Evolutionary conservation across 164 flowering plant genomes (phyloP).

Genomic region (Vitis riparia): DNA sequence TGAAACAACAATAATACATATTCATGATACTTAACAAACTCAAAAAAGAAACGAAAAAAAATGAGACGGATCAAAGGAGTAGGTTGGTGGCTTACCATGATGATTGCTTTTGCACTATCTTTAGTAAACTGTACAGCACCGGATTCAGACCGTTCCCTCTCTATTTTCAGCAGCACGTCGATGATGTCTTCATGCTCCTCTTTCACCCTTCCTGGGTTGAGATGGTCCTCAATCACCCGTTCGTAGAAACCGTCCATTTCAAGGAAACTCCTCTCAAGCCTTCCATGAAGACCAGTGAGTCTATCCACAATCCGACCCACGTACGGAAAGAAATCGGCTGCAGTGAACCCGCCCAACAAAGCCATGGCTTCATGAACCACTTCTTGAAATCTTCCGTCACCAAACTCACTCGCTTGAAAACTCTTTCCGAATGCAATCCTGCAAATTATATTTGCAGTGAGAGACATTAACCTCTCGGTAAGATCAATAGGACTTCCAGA

Average conservation of each 20-base stretch:
- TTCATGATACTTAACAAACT: too few species aligned
- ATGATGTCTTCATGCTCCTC: conserved; percentile 26
- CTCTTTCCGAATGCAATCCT: conserved; percentile 26
- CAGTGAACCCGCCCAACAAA: conserved; percentile 22
- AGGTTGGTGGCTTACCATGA: conserved; percentile 20
- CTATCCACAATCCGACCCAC: conserved; percentile 33
- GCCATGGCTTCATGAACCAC: conserved; percentile 13
- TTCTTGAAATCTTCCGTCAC: conserved; percentile 10
- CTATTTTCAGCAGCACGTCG: conserved; percentile 27
- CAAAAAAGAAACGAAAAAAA: neutral
- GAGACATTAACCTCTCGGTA: conserved; percentile 7
- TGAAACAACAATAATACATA: too few species aligned
- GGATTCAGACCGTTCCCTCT: conserved; percentile 5
- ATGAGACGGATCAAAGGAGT: too few species aligned
- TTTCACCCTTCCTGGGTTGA: conserved; percentile 2
- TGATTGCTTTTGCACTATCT: conserved; percentile 23
- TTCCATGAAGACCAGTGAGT: conserved; percentile 17
- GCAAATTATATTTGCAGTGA: conserved; percentile 12
- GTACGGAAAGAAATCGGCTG: conserved; percentile 22
- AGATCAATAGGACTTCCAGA: conserved; percentile 17
- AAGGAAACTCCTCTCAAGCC: conserved; percentile 19
- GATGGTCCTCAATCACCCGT: conserved; percentile 25
- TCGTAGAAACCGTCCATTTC: conserved; percentile 23
- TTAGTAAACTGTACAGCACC: conserved; percentile 2
- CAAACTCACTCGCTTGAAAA: conserved; percentile 14